A percentile compares a stretch with the other conserved stretches of the same genome.
phyloP scores from a whole-genome alignment of 176 grass and related monocot species.

The Triticum turgidum region DNA sequence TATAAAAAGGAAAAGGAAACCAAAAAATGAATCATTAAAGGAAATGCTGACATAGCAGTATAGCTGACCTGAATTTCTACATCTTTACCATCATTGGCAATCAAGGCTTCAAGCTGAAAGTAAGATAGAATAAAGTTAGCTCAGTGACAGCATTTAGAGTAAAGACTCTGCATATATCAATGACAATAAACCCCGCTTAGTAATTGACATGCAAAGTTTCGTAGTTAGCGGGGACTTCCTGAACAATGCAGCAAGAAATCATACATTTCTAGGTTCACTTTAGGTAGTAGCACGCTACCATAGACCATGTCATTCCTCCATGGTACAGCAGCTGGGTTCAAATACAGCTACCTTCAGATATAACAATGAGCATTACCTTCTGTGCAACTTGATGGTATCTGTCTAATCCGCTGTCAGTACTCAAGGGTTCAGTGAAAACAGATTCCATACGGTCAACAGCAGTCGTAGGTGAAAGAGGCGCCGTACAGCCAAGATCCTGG shows the following conservation, averaged over 20 bases:
- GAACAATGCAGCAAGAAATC: conserved; percentile 4
- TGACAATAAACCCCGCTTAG: conserved; percentile 13
- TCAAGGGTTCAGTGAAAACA: conserved; percentile 66
- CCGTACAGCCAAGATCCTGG: conserved; percentile 57
- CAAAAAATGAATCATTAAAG: background rate
- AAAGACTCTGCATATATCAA: background rate
- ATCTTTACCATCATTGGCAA: conserved; percentile 72
- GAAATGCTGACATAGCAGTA: conserved; percentile 17
- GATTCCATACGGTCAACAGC: conserved; percentile 62
- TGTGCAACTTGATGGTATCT: conserved; percentile 79
- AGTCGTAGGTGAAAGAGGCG: conserved; percentile 49
- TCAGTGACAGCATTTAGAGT: conserved; percentile 2
- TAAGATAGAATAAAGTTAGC: conserved; percentile 10
- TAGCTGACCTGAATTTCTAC: conserved; percentile 79
- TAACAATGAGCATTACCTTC: conserved; percentile 52
- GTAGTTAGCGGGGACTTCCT: background rate
- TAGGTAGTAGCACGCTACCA: background rate
- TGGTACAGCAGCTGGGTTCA: background rate
- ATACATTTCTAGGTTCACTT: background rate
- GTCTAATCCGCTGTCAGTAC: conserved; percentile 72
- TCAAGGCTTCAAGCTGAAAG: conserved; percentile 81
- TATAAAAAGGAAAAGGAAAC: background rate
- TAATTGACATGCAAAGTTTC: background rate
- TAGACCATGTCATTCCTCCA: background rate
- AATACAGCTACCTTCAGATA: background rate